A percentile compares a stretch with the other conserved stretches of the same genome.
Evolutionary conservation across 768 basidiomycete species (phyloP).

Genomic region (Lactarius hatsudake): DNA sequence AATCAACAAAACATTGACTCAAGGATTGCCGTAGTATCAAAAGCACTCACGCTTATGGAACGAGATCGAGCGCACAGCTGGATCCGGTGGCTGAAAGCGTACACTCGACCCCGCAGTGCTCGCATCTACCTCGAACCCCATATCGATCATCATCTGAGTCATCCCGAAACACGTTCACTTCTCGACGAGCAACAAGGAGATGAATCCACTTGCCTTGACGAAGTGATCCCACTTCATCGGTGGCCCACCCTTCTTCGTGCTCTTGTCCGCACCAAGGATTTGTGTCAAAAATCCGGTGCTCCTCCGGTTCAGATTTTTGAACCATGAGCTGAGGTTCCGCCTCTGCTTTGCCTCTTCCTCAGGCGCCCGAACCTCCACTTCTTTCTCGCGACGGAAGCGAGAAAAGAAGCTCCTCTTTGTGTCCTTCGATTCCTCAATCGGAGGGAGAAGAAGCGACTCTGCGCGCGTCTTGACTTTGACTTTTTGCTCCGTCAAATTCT

Average conservation of each 20-base stretch:
- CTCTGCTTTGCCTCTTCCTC: constrained; percentile 36
- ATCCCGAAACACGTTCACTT: background rate
- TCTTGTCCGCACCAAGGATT: constrained; percentile 29
- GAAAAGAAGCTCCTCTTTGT: constrained; percentile 51
- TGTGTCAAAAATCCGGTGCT: constrained; percentile 26
- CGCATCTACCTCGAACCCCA: constrained; percentile 34
- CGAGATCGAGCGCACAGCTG: constrained; percentile 30
- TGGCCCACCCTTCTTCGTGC: constrained; percentile 28
- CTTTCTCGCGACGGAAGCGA: constrained; percentile 44
- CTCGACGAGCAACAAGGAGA: background rate
- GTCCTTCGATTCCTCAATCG: constrained; percentile 37
- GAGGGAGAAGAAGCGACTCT: constrained; percentile 52
- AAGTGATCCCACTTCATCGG: constrained; percentile 37
- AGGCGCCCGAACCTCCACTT: constrained; percentile 27
- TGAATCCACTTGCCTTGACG: constrained; percentile 29
- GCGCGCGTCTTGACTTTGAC: constrained; percentile 70
- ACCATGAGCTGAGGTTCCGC: constrained; percentile 31
- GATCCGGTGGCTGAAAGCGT: constrained; percentile 34
- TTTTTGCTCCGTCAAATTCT: constrained; percentile 48
- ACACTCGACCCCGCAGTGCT: constrained; percentile 36
- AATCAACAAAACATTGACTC: background rate
- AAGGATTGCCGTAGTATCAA: background rate
- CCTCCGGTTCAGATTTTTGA: constrained; percentile 28
- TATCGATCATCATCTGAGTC: constrained; percentile 32
- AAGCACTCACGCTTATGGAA: constrained; percentile 34